Evolutionary conservation across 768 basidiomycete genomes (phyloP).

Genomic region (Mrakia frigida): DNA sequence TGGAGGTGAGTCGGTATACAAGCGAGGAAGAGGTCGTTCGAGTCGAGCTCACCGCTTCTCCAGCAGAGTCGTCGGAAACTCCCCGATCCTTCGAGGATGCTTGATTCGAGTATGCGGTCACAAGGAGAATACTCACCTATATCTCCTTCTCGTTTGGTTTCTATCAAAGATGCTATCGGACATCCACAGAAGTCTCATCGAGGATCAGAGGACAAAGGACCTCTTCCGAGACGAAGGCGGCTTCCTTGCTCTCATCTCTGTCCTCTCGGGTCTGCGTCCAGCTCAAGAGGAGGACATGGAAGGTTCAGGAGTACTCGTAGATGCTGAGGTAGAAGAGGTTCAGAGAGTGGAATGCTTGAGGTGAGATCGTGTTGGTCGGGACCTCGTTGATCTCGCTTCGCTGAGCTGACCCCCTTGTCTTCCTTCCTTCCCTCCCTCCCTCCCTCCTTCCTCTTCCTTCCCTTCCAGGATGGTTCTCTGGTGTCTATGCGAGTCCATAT

Average conservation of each 20-base stretch:
- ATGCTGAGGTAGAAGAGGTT: slow-evolving; percentile 44
- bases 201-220: slow-evolving; percentile 62
- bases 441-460: neutral
- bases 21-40: neutral
- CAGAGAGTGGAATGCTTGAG: slow-evolving; percentile 24
- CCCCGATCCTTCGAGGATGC: too few species aligned
- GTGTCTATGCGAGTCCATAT: slow-evolving; percentile 28
- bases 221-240: slow-evolving; percentile 78
- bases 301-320: slow-evolving; percentile 39
- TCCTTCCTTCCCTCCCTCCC: neutral
- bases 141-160: neutral
- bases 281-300: slow-evolving; percentile 30
- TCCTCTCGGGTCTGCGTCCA: slow-evolving; percentile 58
- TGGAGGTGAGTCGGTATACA: slow-evolving; percentile 10
- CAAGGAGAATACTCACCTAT: too few species aligned
- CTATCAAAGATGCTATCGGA: slow-evolving; percentile 47
- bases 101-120: neutral
- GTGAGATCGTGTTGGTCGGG: neutral
- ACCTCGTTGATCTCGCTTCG: slow-evolving; percentile 52
- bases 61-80: neutral
- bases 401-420: slow-evolving; percentile 45
- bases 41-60: neutral
- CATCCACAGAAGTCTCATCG: slow-evolving; percentile 62
- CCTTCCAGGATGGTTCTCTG: slow-evolving; percentile 23
- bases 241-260: slow-evolving; percentile 66